These are phyloP conservation scores for Dendrobium huoshanense DNA, from an alignment of 106 monocot genomes.

Conservation along the genomic window DNA sequence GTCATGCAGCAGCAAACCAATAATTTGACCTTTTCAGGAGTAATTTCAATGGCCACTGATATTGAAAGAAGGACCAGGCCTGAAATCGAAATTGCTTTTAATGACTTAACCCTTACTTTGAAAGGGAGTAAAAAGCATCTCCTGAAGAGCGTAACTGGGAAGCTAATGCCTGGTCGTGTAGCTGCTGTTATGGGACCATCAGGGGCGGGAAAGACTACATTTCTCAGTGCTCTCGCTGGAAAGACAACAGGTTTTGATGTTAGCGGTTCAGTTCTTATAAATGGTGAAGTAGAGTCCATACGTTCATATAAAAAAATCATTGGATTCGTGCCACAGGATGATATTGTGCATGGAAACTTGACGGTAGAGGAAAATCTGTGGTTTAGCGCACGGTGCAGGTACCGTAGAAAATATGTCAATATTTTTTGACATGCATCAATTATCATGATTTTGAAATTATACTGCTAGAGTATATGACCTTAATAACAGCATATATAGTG, in stretches of 20 bases:
- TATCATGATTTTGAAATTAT: not conserved
- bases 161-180: constrained; percentile 70
- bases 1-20: constrained; percentile 54
- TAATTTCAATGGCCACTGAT: constrained; percentile 62
- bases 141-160: constrained; percentile 72
- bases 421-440: not conserved
- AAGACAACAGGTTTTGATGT: constrained; percentile 65
- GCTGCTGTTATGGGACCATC: constrained; percentile 92
- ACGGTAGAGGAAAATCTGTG: constrained; percentile 90
- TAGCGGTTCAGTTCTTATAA: constrained; percentile 69
- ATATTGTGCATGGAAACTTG: constrained; percentile 92
- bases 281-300: constrained; percentile 66
- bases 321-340: constrained; percentile 94
- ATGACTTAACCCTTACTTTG: constrained; percentile 58
- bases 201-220: constrained; percentile 92
- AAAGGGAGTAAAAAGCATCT: constrained; percentile 51
- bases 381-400: constrained; percentile 95
- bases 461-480: not conserved
- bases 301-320: constrained; percentile 80
- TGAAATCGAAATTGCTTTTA: constrained; percentile 68
- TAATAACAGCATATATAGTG: not conserved
- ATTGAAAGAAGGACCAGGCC: constrained; percentile 55
- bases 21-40: constrained; percentile 66
- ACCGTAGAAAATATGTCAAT: not conserved
- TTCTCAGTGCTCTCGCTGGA: constrained; percentile 71